These are phyloP conservation scores for Euphorbia peplus DNA, from an alignment of 345 rosid genomes.

Conservation along the genomic window DNA sequence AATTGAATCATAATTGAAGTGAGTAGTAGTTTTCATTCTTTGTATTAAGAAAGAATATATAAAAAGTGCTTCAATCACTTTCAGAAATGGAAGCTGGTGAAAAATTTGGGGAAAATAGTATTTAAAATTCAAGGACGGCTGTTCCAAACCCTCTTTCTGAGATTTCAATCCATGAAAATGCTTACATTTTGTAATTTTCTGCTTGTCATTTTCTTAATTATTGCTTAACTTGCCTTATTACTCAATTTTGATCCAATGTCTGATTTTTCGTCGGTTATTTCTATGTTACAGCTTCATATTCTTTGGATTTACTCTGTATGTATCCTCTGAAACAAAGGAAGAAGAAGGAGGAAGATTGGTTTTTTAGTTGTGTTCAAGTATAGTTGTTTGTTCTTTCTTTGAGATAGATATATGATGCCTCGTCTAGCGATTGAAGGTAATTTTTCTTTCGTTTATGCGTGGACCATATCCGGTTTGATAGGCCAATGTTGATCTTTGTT, in stretches of 20 bases:
- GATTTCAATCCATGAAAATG: not conserved
- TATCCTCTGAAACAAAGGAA: not conserved
- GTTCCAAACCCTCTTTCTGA: too few species aligned
- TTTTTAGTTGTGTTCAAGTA: not conserved
- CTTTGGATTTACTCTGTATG: not conserved
- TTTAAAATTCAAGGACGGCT: not conserved
- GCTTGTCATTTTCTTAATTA: not conserved
- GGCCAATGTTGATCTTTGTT: not conserved
- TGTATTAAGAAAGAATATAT: too few species aligned
- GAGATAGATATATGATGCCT: too few species aligned
- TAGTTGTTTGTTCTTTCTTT: too few species aligned
- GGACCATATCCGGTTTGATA: not conserved
- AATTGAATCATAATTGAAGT: too few species aligned
- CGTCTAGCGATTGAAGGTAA: constrained; percentile 7
- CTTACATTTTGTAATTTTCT: not conserved
- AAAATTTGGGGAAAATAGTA: not conserved
- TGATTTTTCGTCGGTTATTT: not conserved
- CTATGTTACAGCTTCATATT: not conserved
- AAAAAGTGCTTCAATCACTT: not conserved
- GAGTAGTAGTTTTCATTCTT: not conserved
- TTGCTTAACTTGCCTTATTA: not conserved
- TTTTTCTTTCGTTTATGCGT: not conserved
- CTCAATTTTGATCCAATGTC: not conserved
- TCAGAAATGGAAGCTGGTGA: not conserved
- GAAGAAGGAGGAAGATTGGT: not conserved